These are phyloP conservation scores for Saccharum hybrid DNA, from an alignment of 202 grass and related monocot species.

Conservation along the genomic window DNA sequence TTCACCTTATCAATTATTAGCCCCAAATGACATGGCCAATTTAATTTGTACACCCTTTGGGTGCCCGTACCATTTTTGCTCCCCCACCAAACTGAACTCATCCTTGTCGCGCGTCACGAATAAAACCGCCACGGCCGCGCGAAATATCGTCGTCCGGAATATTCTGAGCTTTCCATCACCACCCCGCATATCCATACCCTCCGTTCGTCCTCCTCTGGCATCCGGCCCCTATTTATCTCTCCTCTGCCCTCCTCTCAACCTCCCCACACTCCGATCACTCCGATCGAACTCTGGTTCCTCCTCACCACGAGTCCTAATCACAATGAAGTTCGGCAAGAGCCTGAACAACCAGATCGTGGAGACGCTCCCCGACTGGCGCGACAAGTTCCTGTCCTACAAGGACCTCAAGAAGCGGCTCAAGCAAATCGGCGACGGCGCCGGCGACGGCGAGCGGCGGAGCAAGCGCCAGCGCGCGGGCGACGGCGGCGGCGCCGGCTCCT, in stretches of 20 bases:
- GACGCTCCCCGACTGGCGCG: slow-evolving; percentile 81
- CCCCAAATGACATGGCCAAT: not conserved
- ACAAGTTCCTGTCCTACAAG: slow-evolving; percentile 88
- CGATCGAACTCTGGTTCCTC: not conserved
- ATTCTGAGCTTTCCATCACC: slow-evolving; percentile 45
- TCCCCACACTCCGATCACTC: not conserved
- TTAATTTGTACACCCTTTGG: not conserved
- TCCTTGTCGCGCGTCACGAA: no score
- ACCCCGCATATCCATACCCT: slow-evolving; percentile 15
- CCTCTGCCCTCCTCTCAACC: not conserved
- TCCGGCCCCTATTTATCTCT: slow-evolving; percentile 19
- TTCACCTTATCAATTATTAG: no score
- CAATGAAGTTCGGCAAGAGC: slow-evolving; percentile 86
- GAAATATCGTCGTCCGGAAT: slow-evolving; percentile 47
- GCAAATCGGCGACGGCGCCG: slow-evolving; percentile 34
- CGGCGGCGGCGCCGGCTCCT: not conserved
- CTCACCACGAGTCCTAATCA: not conserved
- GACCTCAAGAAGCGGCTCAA: slow-evolving; percentile 84
- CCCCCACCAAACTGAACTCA: not conserved
- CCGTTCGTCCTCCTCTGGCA: not conserved
- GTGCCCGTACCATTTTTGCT: slow-evolving; percentile 1
- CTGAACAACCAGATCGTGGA: slow-evolving; percentile 75
- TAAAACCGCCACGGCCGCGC: slow-evolving; percentile 9
- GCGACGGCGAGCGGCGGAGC: slow-evolving; percentile 23
- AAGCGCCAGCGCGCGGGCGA: slow-evolving; percentile 50